phyloP scores from a whole-genome alignment of 2,329 filamentous ascomycete species.

The Fusarium pilosicola region DNA sequence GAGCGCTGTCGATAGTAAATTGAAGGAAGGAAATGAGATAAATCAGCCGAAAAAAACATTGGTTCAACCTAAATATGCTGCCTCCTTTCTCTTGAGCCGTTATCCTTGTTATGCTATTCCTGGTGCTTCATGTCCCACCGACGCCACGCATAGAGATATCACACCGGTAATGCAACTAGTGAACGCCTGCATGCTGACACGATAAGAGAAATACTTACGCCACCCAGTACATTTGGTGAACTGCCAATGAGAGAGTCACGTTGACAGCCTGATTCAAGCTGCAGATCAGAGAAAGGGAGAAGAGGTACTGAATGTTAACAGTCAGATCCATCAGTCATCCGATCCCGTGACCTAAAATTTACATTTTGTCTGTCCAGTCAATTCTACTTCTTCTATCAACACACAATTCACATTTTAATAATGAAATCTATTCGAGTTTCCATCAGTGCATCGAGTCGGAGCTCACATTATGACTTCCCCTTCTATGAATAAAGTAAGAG shows the following conservation, averaged over 20 bases:
- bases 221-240: fast-evolving
- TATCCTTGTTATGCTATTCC: fast-evolving
- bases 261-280: background rate
- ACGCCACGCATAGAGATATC: background rate
- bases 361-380: background rate
- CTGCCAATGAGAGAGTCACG: fast-evolving
- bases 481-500: fast-evolving
- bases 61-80: background rate
- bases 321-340: background rate
- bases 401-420: background rate
- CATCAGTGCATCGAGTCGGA: fast-evolving
- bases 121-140: fast-evolving
- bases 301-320: background rate
- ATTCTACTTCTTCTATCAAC: background rate
- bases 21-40: fast-evolving
- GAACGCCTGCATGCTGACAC: background rate
- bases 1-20: fast-evolving
- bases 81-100: background rate
- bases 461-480: background rate
- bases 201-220: background rate
- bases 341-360: background rate
- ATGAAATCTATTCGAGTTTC: background rate
- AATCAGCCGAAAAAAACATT: fast-evolving
- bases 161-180: background rate
- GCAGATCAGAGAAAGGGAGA: background rate